Evolutionary conservation across 495 filamentous ascomycete species (phyloP).

Genomic region (Podospora tetraspora): DNA sequence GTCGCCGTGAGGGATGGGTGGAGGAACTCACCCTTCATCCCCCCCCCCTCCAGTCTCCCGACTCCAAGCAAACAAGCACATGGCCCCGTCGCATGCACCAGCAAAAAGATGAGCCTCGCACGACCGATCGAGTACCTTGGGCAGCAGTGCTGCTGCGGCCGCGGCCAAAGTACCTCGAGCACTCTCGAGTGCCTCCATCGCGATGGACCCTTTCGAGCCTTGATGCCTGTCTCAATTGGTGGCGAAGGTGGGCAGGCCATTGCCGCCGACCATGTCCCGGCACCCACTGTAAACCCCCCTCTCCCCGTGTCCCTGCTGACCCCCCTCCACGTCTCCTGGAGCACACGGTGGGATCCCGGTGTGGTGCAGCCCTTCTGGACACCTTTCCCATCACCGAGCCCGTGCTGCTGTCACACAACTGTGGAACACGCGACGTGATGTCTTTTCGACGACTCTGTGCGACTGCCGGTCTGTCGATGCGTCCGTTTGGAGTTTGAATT

Average conservation of each 20-base stretch:
- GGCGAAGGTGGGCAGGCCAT: background rate
- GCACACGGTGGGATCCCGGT: background rate
- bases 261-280: constrained; percentile 12
- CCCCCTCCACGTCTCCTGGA: constrained; percentile 7
- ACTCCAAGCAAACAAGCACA: constrained; percentile 9
- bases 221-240: constrained; percentile 6
- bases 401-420: background rate
- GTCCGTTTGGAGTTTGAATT: background rate
- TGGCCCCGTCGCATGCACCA: constrained; percentile 5
- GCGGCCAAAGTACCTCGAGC: constrained; percentile 8
- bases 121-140: constrained; percentile 8
- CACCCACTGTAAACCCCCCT: background rate
- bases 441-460: background rate
- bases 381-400: constrained; percentile 3
- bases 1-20: constrained; percentile 21
- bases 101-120: background rate
- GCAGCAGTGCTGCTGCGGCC: constrained; percentile 9
- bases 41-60: constrained; percentile 5
- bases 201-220: constrained; percentile 6
- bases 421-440: background rate
- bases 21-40: constrained; percentile 13
- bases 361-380: background rate
- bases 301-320: background rate
- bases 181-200: background rate
- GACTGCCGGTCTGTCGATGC: background rate